A percentile compares a stretch with the other conserved stretches of the same genome.
These are phyloP conservation scores for Psilocybe azurescens DNA, from an alignment of 768 basidiomycete species.

Conservation along the genomic window DNA sequence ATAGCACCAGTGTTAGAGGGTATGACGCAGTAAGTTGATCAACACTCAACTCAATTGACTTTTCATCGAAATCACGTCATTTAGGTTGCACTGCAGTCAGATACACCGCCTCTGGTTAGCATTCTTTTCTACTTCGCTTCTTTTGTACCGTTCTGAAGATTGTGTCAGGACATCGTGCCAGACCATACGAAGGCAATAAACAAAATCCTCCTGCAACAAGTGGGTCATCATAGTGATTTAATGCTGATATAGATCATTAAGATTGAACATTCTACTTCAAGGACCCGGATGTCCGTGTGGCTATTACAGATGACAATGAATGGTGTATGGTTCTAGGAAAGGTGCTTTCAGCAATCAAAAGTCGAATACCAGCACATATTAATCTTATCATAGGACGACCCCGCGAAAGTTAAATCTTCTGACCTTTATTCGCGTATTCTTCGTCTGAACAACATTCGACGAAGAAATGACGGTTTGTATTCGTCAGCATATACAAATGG, in stretches of 20 bases:
- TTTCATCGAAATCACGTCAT: not conserved
- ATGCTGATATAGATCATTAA: not conserved
- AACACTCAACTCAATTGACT: not conserved
- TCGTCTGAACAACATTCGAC: not conserved
- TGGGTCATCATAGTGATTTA: not conserved
- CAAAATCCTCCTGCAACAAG: slow-evolving; percentile 4
- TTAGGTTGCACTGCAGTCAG: not conserved
- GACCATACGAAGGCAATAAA: slow-evolving; percentile 9
- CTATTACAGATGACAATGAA: slow-evolving; percentile 9
- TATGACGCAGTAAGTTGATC: not conserved
- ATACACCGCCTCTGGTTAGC: not conserved
- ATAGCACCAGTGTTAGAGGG: not conserved
- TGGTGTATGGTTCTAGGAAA: slow-evolving; percentile 2
- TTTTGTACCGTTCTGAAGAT: not conserved
- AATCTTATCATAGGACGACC: slow-evolving; percentile 4
- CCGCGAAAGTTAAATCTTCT: not conserved
- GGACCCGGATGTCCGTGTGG: slow-evolving; percentile 1
- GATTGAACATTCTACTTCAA: not conserved
- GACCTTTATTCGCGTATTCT: slow-evolving; percentile 3
- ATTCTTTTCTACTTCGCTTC: not conserved
- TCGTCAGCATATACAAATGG: not conserved
- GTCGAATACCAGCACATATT: too few species aligned
- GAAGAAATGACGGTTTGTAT: slow-evolving; percentile 1
- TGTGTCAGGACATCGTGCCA: not conserved
- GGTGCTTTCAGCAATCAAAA: not conserved